Percentiles rank a stretch among this genome's conserved stretches.
These are phyloP conservation scores for Lavandula angustifolia DNA, from an alignment of 257 asterid genomes.

Conservation along the genomic window DNA sequence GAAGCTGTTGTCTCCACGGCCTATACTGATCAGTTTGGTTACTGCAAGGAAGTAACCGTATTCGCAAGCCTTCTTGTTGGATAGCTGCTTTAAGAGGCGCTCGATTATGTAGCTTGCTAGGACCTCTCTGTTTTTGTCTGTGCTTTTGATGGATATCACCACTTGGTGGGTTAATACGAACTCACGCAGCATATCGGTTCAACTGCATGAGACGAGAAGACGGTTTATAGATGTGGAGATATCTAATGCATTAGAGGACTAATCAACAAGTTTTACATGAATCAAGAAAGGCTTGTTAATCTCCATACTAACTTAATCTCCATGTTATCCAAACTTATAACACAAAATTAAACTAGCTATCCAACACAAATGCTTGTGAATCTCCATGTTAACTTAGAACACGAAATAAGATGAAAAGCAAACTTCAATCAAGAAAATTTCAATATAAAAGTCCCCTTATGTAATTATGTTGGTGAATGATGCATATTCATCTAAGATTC, in stretches of 20 bases:
- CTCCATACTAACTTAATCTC: neutral
- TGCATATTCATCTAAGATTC: neutral
- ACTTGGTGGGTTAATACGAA: conserved; percentile 35
- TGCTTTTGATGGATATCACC: conserved; percentile 39
- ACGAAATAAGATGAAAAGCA: neutral
- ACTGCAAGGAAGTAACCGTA: conserved; percentile 67
- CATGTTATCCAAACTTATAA: neutral
- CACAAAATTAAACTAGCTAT: neutral
- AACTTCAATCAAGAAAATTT: neutral
- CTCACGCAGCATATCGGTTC: conserved; percentile 47
- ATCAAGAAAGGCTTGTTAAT: too few species aligned
- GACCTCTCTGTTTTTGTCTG: conserved; percentile 35
- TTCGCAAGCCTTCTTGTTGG: conserved; percentile 39
- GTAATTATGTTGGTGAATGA: neutral
- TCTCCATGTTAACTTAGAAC: neutral
- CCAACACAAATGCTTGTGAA: too few species aligned
- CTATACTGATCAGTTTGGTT: conserved; percentile 61
- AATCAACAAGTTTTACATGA: neutral
- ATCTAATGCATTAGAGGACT: neutral
- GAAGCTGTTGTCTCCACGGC: conserved; percentile 37
- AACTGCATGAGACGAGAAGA: conserved; percentile 33
- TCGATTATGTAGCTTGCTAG: conserved; percentile 42
- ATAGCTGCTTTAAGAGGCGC: conserved; percentile 46
- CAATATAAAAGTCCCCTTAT: neutral
- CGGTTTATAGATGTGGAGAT: neutral